Base-by-base conservation (phyloP, 148 eudicot species). In the Silene conica region DNA sequence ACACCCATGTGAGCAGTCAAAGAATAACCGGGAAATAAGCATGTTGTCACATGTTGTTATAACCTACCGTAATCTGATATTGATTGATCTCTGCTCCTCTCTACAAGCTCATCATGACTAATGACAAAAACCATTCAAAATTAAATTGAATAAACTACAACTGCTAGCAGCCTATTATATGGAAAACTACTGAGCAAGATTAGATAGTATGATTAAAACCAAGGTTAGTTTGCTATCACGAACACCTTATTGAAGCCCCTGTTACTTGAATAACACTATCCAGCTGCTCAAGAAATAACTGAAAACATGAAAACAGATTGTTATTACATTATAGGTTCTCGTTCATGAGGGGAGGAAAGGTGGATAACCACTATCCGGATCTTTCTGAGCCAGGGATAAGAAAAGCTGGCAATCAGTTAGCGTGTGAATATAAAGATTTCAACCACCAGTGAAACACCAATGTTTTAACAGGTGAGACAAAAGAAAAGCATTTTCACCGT, bases 271-370 rank as follows among this genome's bases (percentile, higher is more conserved):
- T 70, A 73, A 92, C 97, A 80, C 86, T 87, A 76, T 92, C 93
- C 77, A 95, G 88, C 87, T 95, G 92, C 88, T 95, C 98, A 22
- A 92, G 81, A 76, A 95, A 92, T 76, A 95, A 73, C 98, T 95
- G 93, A 74, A 76, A 78, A 69, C 38, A 73, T 50, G 67, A 60
- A 52, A 48, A 28, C 38, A n/a, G 63, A n/a, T 22, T 23, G 41
- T 50, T 15, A 69, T 13, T 21, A 45, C 6, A 43, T 66, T 19
- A 23, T 13, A 22, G 38, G 34, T 22, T 26, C 16, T 23, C 64
- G 28, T 61, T 22, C 64, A 61, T 61, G 14, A 60, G 31, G 1
- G 31, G 6, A 63, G 0, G 28, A 25, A 63, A 25, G 43, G 3
- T 63, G n/a, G 60, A 2, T 18, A 63, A 63, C 43, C 67, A 25